Evolutionary conservation across 208 protist species (phyloP).

Genomic region (Tetramitus jugosus): DNA sequence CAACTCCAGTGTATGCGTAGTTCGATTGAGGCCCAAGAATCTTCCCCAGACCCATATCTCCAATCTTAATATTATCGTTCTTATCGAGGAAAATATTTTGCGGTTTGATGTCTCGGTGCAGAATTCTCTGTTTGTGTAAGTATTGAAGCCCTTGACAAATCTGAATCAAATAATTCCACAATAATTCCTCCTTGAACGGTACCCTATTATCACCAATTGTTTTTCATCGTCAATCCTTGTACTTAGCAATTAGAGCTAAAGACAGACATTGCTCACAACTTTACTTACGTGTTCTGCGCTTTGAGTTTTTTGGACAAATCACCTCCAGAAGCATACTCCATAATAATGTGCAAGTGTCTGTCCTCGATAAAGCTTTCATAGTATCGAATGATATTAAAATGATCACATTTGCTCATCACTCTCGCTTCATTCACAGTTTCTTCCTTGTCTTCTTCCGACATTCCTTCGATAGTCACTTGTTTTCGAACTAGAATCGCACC

Average conservation of each 20-base stretch:
- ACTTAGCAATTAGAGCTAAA: too few relatives aligned
- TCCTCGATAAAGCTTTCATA: conserved; percentile 34
- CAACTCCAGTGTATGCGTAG: conserved; percentile 74
- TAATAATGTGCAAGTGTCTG: conserved; percentile 38
- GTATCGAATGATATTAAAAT: conserved; percentile 39
- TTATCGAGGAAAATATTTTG: conserved; percentile 72
- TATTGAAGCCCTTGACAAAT: conserved; percentile 24
- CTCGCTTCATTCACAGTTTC: conserved; percentile 3
- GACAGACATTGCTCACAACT: too few relatives aligned
- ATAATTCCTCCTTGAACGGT: conserved; percentile 14
- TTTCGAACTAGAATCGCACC: neutral
- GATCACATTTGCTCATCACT: conserved; percentile 20
- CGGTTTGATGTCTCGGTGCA: conserved; percentile 72
- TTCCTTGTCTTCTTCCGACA: neutral
- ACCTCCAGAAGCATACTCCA: conserved; percentile 77
- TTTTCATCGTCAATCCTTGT: neutral
- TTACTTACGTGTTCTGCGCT: neutral
- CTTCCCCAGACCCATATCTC: conserved; percentile 71
- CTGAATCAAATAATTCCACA: conserved; percentile 28
- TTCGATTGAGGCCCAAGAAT: conserved; percentile 53
- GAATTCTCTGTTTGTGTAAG: conserved; percentile 20
- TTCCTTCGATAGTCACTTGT: neutral
- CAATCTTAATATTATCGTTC: conserved; percentile 43
- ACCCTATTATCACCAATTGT: neutral
- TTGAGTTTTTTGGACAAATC: conserved; percentile 59